phyloP scores from a whole-genome alignment of 148 eudicot genomes.

The Selenicereus undatus region DNA sequence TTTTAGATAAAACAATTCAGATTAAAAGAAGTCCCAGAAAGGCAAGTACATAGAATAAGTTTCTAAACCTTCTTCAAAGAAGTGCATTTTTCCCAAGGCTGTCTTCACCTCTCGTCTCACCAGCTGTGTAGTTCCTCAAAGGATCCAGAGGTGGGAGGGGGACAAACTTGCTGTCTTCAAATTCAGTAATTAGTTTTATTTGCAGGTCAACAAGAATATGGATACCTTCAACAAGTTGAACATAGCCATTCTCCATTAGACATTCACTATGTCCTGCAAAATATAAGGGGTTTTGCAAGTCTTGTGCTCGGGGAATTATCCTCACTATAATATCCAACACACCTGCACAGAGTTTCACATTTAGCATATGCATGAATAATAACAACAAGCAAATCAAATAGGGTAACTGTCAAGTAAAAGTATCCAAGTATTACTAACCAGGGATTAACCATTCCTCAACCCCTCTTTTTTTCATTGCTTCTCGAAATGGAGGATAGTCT shows the following conservation, averaged over 20 bases:
- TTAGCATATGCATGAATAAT: background rate
- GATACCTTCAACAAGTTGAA: conserved; percentile 98
- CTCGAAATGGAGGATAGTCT: conserved; percentile 74
- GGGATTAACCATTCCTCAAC: conserved; percentile 86
- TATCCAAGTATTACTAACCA: conserved; percentile 50
- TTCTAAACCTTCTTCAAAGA: conserved; percentile 80
- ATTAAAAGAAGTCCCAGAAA: background rate
- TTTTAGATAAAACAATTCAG: background rate
- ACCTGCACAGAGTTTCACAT: conserved; percentile 20
- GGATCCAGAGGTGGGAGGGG: conserved; percentile 98
- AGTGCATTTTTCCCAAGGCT: conserved; percentile 95
- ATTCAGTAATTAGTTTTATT: conserved; percentile 84
- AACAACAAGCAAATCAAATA: background rate
- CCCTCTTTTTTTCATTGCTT: conserved; percentile 96
- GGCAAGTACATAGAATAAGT: background rate
- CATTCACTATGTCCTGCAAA: conserved; percentile 95
- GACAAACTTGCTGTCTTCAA: conserved; percentile 89
- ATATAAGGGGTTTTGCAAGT: conserved; percentile 70
- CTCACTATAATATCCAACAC: conserved; percentile 84
- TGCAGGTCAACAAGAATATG: conserved; percentile 90
- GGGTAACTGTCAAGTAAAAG: background rate
- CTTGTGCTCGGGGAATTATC: conserved; percentile 86
- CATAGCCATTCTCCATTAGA: conserved; percentile 99
- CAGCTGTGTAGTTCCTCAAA: conserved; percentile 88
- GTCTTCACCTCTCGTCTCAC: conserved; percentile 97